Percentiles rank a stretch among this genome's conserved stretches.
Conservation (phyloP, 306 rosid genomes). For the Prunus mira region DNA sequence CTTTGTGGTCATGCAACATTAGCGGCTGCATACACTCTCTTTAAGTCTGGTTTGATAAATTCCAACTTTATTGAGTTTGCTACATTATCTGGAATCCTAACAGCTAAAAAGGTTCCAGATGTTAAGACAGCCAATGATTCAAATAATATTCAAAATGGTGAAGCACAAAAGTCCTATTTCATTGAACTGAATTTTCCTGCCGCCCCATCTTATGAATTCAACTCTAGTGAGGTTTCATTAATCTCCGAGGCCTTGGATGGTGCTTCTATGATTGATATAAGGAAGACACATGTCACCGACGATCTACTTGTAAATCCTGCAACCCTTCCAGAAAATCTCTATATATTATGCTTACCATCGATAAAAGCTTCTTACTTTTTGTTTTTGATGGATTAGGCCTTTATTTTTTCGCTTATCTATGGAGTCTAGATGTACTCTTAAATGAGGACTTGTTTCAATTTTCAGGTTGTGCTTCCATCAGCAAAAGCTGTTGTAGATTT, state of each 20-base stretch:
- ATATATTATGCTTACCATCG: background rate
- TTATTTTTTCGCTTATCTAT: background rate
- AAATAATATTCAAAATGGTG: slow-evolving; percentile 22
- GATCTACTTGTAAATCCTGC: slow-evolving; percentile 48
- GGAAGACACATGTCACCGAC: slow-evolving; percentile 27
- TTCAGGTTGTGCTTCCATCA: slow-evolving; percentile 58
- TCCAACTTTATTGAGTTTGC: slow-evolving; percentile 46
- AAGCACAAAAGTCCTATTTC: slow-evolving; percentile 26
- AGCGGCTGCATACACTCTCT: slow-evolving; percentile 64
- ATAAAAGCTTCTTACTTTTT: background rate
- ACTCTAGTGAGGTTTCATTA: slow-evolving; percentile 25
- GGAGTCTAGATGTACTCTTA: background rate
- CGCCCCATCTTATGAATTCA: slow-evolving; percentile 33
- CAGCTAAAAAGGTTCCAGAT: slow-evolving; percentile 34
- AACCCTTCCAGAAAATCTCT: background rate
- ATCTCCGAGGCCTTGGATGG: slow-evolving; percentile 47
- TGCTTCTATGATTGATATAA: slow-evolving; percentile 43
- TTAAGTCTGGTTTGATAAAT: slow-evolving; percentile 44
- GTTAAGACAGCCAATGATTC: slow-evolving; percentile 2
- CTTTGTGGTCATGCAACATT: slow-evolving; percentile 90
- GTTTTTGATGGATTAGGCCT: background rate
- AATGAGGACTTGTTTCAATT: slow-evolving; percentile 15
- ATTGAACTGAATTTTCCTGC: slow-evolving; percentile 54
- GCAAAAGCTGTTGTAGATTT: slow-evolving; percentile 43
- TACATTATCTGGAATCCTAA: slow-evolving; percentile 65